Percentiles rank a stretch among this genome's conserved stretches.
Evolutionary conservation across 805 yeast species (phyloP).

Genomic region (Saccharomycopsis sp.): DNA sequence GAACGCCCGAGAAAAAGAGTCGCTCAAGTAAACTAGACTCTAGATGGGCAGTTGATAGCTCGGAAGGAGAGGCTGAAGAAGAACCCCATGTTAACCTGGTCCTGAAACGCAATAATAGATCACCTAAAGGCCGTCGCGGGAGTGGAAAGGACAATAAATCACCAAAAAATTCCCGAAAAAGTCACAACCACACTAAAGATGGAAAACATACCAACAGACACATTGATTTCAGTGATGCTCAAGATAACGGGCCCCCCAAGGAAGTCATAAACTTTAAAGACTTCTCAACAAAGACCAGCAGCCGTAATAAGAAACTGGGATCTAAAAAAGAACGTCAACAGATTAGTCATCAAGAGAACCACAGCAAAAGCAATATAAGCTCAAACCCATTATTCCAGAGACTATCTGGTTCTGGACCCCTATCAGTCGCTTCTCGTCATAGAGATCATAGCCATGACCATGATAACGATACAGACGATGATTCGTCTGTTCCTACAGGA

Average conservation of each 20-base stretch:
- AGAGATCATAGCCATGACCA: neutral
- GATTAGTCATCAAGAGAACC: neutral
- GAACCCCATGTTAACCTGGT: neutral
- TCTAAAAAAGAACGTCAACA: neutral
- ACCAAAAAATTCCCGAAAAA: neutral
- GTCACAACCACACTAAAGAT: neutral
- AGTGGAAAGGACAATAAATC: neutral
- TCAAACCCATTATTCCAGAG: neutral
- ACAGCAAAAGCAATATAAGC: neutral
- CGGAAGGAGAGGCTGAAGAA: neutral
- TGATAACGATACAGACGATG: neutral
- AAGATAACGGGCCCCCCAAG: neutral
- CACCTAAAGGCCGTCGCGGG: neutral
- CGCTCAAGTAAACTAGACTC: slow-evolving; percentile 1
- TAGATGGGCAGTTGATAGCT: slow-evolving; percentile 2
- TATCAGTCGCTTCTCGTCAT: neutral
- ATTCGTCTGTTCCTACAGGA: neutral
- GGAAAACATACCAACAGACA: neutral
- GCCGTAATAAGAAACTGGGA: neutral
- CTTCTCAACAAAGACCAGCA: neutral
- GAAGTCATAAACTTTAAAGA: neutral
- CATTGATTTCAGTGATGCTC: neutral
- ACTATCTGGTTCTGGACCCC: neutral
- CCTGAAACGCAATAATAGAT: neutral
- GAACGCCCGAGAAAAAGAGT: neutral